Evolutionary conservation across 192 early-diverging fungal species (phyloP).

Genomic region (Funneliformis geosporum): DNA sequence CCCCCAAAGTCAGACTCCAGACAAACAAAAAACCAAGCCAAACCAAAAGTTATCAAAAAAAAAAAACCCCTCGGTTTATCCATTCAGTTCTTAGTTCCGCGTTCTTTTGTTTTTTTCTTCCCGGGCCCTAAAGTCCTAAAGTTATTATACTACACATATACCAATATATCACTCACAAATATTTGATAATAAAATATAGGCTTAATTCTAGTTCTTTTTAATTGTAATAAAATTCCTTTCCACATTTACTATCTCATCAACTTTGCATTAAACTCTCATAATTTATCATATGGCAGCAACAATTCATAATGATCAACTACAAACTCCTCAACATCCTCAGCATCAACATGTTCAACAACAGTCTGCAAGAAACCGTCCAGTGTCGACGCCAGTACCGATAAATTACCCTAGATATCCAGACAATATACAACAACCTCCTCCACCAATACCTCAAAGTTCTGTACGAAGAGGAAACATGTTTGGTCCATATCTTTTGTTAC

Average conservation of each 20-base stretch:
- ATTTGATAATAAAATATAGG: neutral
- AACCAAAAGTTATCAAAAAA: neutral
- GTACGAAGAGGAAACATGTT: constrained; percentile 64
- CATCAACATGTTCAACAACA: constrained; percentile 25
- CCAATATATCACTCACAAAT: neutral
- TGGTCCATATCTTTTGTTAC: constrained; percentile 91
- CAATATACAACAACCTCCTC: neutral
- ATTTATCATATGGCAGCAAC: constrained; percentile 13
- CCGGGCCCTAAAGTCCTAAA: neutral
- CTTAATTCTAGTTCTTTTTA: neutral
- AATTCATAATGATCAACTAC: constrained; percentile 10
- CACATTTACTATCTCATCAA: neutral
- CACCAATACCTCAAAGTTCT: constrained; percentile 28
- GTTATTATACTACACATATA: neutral
- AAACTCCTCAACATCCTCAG: neutral
- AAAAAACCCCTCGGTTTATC: neutral
- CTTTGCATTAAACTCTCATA: neutral
- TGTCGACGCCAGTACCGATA: constrained; percentile 31
- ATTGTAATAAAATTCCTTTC: neutral
- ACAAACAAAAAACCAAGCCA: neutral
- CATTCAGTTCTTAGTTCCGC: constrained; percentile 4
- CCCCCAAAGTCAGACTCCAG: neutral
- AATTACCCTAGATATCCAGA: constrained; percentile 23
- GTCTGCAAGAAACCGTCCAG: constrained; percentile 19
- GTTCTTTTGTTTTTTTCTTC: constrained; percentile 1